phyloP scores from a whole-genome alignment of 108 stramenopile species.

The Conticribra weissflogii region DNA sequence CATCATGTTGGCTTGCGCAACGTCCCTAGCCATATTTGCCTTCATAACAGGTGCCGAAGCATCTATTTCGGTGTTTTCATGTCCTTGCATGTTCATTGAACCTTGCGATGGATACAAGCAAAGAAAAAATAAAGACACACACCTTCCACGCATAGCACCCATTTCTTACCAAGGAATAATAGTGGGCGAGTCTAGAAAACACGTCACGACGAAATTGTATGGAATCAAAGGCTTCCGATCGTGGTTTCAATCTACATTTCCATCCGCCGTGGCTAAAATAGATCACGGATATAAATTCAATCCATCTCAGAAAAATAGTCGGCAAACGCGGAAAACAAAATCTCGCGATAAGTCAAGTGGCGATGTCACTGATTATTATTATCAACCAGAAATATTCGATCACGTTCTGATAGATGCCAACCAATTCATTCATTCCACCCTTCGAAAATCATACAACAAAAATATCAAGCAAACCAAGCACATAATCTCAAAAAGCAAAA shows the following conservation, averaged over 20 bases:
- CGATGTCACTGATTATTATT: neutral
- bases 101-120: neutral
- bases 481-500: too few species aligned
- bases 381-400: slow-evolving; percentile 67
- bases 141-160: neutral
- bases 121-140: neutral
- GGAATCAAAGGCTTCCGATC: slow-evolving; percentile 85
- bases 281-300: slow-evolving; percentile 4
- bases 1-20: neutral
- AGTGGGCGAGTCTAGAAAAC: neutral
- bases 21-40: neutral
- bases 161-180: neutral
- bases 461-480: slow-evolving; percentile 15
- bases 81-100: neutral
- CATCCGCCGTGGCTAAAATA: slow-evolving; percentile 59
- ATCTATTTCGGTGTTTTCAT: neutral
- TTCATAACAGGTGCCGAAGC: neutral
- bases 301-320: neutral
- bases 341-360: neutral
- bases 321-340: neutral
- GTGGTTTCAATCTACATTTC: slow-evolving; percentile 83
- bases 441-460: slow-evolving; percentile 53
- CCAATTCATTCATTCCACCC: slow-evolving; percentile 75
- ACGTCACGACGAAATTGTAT: slow-evolving; percentile 19
- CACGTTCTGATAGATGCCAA: slow-evolving; percentile 90